A percentile compares a stretch with the other conserved stretches of the same genome.
Conservation (phyloP, 2,329 filamentous ascomycete genomes). For the Cladosporium colombiae region DNA sequence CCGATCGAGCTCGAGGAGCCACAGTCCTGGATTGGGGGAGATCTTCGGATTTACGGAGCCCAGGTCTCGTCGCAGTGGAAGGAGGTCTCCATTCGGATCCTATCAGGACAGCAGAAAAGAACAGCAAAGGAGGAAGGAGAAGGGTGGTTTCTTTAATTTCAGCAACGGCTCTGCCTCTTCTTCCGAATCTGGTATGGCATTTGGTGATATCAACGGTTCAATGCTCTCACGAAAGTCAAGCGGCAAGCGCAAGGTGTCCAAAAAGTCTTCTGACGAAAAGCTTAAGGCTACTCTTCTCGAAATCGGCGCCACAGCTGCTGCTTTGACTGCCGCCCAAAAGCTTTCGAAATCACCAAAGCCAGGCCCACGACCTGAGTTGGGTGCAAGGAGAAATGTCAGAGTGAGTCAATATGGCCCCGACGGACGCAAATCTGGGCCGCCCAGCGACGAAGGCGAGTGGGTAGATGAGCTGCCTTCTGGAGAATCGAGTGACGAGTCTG, state of each 20-base stretch:
- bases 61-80: constrained; percentile 11
- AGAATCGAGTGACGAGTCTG: constrained; percentile 57
- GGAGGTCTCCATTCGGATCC: constrained; percentile 20
- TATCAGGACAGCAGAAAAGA: constrained; percentile 27
- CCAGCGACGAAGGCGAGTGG: constrained; percentile 57
- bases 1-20: constrained; percentile 48
- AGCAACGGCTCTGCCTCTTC: constrained; percentile 49
- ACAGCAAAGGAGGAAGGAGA: constrained; percentile 38
- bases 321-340: constrained; percentile 48
- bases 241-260: constrained; percentile 29
- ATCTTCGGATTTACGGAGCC: constrained; percentile 28
- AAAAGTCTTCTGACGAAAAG: constrained; percentile 47
- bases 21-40: constrained; percentile 30
- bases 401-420: constrained; percentile 15
- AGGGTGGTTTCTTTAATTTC: constrained; percentile 52
- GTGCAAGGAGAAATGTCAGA: constrained; percentile 23
- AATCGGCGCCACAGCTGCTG: constrained; percentile 51
- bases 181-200: constrained; percentile 49
- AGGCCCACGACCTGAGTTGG: constrained; percentile 31
- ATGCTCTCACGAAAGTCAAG: constrained; percentile 21
- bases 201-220: constrained; percentile 38
- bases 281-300: constrained; percentile 49
- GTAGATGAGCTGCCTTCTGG: constrained; percentile 56
- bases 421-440: constrained; percentile 15
- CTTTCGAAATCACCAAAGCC: constrained; percentile 27